Evolutionary conservation across 1,139 yeast genomes (phyloP).

Genomic region (Candida pseudoviswanathii): DNA sequence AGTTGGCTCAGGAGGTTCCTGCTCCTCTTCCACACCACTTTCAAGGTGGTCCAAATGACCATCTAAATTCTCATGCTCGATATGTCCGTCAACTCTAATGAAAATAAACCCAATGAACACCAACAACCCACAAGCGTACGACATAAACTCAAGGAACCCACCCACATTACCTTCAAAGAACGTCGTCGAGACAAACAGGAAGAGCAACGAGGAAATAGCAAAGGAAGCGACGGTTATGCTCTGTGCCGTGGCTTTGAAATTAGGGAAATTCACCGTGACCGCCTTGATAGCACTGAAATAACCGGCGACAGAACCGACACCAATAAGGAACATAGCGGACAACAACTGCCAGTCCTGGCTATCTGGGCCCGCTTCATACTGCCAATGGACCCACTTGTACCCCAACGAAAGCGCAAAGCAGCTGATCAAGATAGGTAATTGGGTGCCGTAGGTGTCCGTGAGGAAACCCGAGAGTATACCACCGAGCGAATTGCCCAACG

Average conservation of each 20-base stretch:
- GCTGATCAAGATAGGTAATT: constrained; percentile 33
- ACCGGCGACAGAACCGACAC: constrained; percentile 36
- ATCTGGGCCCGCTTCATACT: constrained; percentile 22
- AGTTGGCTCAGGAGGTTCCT: not conserved
- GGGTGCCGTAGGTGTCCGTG: constrained; percentile 38
- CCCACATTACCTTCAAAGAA: constrained; percentile 26
- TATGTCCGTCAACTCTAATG: constrained; percentile 33
- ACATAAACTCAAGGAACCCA: constrained; percentile 26
- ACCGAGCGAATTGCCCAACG: constrained; percentile 36
- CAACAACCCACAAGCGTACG: constrained; percentile 27
- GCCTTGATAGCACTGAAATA: constrained; percentile 40
- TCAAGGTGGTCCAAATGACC: constrained; percentile 6
- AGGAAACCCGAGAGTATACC: constrained; percentile 34
- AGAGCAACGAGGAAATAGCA: constrained; percentile 38
- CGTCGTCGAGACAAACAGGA: constrained; percentile 25
- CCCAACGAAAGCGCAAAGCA: constrained; percentile 27
- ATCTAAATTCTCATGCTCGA: constrained; percentile 15
- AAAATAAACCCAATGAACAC: constrained; percentile 31
- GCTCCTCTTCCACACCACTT: constrained; percentile 16
- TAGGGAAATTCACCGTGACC: constrained; percentile 35
- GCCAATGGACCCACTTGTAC: constrained; percentile 28
- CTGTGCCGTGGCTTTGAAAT: constrained; percentile 36
- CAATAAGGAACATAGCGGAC: constrained; percentile 34
- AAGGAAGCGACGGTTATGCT: constrained; percentile 40
- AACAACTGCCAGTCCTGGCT: constrained; percentile 21